Conservation (phyloP, 768 basidiomycete species). For the Psilocybe subaeruginosa region DNA sequence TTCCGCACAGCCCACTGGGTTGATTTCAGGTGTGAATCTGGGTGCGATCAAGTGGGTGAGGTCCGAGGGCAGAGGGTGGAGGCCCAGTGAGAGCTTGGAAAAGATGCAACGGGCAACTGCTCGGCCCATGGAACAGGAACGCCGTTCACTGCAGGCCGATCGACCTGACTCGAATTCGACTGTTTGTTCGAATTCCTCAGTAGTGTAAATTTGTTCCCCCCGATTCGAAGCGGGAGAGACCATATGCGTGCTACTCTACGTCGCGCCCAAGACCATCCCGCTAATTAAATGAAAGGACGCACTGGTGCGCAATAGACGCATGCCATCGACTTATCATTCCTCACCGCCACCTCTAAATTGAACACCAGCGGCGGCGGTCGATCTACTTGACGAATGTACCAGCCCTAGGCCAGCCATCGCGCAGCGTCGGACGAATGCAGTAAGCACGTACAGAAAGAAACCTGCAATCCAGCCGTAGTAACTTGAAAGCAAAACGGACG, state of each 20-base stretch:
- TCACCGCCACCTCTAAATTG: constrained; percentile 8
- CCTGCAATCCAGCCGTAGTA: neutral
- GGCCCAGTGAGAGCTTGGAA: no score
- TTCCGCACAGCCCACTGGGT: no score
- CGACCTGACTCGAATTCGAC: constrained; percentile 1
- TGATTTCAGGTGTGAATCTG: no score
- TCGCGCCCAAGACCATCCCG: neutral
- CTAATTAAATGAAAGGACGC: constrained; percentile 11
- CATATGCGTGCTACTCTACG: neutral
- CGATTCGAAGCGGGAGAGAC: constrained; percentile 1
- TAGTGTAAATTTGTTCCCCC: neutral
- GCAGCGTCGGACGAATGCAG: neutral
- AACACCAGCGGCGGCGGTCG: neutral
- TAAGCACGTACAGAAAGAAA: neutral
- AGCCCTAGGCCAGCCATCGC: neutral
- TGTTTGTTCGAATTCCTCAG: constrained; percentile 4
- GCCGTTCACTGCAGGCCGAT: neutral
- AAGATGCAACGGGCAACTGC: no score
- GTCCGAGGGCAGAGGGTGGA: no score
- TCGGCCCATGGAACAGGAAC: neutral
- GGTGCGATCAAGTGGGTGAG: no score
- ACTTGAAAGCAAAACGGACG: constrained; percentile 31
- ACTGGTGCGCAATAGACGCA: constrained; percentile 7
- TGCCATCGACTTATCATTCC: constrained; percentile 5
- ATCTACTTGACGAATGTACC: neutral